Base-by-base conservation (phyloP, 2,329 filamentous ascomycete genomes). In the Fusarium sp. region DNA sequence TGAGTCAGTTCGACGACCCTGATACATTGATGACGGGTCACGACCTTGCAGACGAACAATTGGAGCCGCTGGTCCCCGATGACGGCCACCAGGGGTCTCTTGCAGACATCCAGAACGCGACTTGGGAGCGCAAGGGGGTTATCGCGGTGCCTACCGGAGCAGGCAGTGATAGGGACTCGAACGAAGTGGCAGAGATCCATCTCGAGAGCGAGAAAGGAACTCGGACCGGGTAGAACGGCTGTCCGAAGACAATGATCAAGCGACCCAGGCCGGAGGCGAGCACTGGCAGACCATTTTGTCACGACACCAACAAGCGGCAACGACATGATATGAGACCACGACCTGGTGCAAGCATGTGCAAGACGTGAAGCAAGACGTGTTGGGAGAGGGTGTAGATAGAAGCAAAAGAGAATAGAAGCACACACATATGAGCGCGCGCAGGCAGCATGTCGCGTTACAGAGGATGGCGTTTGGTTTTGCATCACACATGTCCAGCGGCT, bases 141-240 rank as follows among this genome's bases (percentile, higher is more conserved):
- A 81, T 87, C 62, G 82, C 83, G 20, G 82, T 88, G 57, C 81
- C 83, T 22, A 78, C 82, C 13, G 76, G 80, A 6, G 80, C 76
- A 31, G 81, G 80, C 18, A 81, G 78, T 27, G 84, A 85, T 29
- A 77, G 75, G 31, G 80, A 79, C 60, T 86, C 84, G 14, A 85
- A 86, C 35, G 85, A 86, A 45, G 86, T 87, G 8, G 80, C 86
- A 9, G 87, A 89, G 77, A 88, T 88, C 52, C 86, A 87, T 69
- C 76, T 88, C 22, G 85, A 86, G 45, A 85, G 85, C 56, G 82
- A 84, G 63, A 79, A 79, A 71, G 68, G 68, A 61, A 65, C 66
- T 56, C 79, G 73, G 60, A 69, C 66, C 59, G 73, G 78, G 52
- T 81, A 75, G 74, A 68, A 62, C 27, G 56, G 58, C 40, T 69